A percentile compares a stretch with the other conserved stretches of the same genome.
Conservation (phyloP, 768 basidiomycete genomes). For the Termitomyces sp. region DNA sequence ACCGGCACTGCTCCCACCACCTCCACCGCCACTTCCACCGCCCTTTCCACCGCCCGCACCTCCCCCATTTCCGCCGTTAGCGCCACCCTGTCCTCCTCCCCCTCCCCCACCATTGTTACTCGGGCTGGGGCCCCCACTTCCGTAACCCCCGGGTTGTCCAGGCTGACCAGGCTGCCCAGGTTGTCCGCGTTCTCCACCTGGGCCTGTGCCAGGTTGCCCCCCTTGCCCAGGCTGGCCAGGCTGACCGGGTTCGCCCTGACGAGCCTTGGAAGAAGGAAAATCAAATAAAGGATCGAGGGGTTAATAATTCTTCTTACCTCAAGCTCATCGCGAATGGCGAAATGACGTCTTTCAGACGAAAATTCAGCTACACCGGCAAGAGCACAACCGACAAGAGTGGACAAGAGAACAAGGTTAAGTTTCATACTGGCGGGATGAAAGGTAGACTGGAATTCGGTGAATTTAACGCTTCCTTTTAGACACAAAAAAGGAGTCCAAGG, state of each 20-base stretch:
- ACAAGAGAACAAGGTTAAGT: slow-evolving; percentile 8
- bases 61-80: slow-evolving; percentile 6
- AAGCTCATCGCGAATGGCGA: neutral
- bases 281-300: neutral
- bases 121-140: neutral
- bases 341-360: neutral
- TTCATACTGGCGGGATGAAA: slow-evolving; percentile 4
- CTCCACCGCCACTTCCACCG: neutral
- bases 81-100: neutral
- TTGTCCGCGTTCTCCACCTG: slow-evolving; percentile 6
- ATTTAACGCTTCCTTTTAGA: slow-evolving; percentile 6
- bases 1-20: neutral
- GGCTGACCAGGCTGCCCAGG: slow-evolving; percentile 14
- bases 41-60: slow-evolving; percentile 5
- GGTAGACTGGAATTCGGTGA: neutral
- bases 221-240: slow-evolving; percentile 12
- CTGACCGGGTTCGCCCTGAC: slow-evolving; percentile 10
- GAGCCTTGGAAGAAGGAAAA: neutral
- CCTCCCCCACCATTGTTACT: slow-evolving; percentile 9
- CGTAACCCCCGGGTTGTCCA: slow-evolving; percentile 11
- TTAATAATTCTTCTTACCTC: neutral
- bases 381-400: slow-evolving; percentile 10
- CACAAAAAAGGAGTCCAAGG: slow-evolving; percentile 7
- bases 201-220: slow-evolving; percentile 6
- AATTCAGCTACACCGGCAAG: slow-evolving; percentile 2